Conservation (phyloP, 441 rosid species). For the Daphne laureola region DNA sequence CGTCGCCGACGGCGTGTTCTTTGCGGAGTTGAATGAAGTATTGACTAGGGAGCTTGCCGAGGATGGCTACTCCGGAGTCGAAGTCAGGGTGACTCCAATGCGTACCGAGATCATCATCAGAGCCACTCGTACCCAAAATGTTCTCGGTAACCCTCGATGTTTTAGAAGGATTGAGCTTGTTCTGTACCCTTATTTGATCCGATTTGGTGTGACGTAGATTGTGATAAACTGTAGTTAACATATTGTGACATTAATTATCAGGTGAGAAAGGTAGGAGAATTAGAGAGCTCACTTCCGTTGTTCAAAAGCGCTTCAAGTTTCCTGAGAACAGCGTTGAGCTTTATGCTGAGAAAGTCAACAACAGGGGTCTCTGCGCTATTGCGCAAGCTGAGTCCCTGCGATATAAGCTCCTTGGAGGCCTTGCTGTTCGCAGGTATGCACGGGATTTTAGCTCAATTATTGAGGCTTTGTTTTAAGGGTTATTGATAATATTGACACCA, state of each 20-base stretch:
- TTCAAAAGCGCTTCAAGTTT: conserved; percentile 61
- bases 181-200: background rate
- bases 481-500: background rate
- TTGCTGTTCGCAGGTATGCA: conserved; percentile 61
- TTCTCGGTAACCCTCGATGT: conserved; percentile 34
- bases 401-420: conserved; percentile 73
- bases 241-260: conserved; percentile 6
- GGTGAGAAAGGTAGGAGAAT: conserved; percentile 79
- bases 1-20: conserved; percentile 70
- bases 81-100: conserved; percentile 71
- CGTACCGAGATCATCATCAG: conserved; percentile 72
- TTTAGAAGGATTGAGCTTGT: background rate
- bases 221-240: background rate
- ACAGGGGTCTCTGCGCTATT: conserved; percentile 67
- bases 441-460: background rate
- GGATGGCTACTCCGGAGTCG: conserved; percentile 81
- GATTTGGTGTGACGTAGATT: background rate
- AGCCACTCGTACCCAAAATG: conserved; percentile 70
- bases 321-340: conserved; percentile 65
- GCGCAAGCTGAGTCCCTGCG: conserved; percentile 79
- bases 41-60: conserved; percentile 66
- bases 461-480: background rate
- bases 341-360: conserved; percentile 68
- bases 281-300: conserved; percentile 65
- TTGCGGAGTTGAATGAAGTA: conserved; percentile 63